phyloP scores from a whole-genome alignment of 129 eudicot species.

The Flaveria robusta region DNA sequence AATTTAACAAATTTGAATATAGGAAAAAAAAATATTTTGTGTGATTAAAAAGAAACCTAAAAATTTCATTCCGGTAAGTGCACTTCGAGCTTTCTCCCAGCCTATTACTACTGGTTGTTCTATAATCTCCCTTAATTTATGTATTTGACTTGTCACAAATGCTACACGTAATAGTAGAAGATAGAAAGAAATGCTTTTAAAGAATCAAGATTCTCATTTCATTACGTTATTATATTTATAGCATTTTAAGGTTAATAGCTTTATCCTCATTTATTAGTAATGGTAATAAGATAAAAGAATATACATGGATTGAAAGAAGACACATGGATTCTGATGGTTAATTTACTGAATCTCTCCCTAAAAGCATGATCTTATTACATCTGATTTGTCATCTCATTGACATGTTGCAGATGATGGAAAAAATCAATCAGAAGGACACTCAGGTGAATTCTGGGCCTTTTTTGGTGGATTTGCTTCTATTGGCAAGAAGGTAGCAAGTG shows the following conservation, averaged over 20 bases:
- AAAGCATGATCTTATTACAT: neutral
- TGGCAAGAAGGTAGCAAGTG: constrained; percentile 72
- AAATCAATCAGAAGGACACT: constrained; percentile 70
- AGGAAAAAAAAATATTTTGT: neutral
- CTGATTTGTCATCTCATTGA: neutral
- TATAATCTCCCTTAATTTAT: too few species aligned
- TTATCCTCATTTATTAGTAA: neutral
- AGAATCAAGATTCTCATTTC: too few species aligned
- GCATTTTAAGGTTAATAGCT: neutral
- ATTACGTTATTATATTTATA: neutral
- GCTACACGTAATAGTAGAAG: too few species aligned
- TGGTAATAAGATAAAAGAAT: neutral
- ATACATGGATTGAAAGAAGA: constrained; percentile 2
- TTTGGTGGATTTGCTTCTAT: constrained; percentile 98
- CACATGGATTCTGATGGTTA: neutral
- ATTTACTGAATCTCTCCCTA: neutral
- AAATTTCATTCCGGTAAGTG: neutral
- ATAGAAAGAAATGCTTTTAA: too few species aligned
- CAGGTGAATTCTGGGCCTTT: constrained; percentile 89
- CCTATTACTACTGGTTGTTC: neutral
- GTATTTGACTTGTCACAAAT: too few species aligned
- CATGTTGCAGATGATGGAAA: constrained; percentile 80
- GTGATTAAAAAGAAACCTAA: neutral
- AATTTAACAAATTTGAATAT: neutral
- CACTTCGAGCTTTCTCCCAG: neutral